These are phyloP conservation scores for Nakazawaea ishiwadae DNA, from an alignment of 805 yeast species.

Conservation along the genomic window DNA sequence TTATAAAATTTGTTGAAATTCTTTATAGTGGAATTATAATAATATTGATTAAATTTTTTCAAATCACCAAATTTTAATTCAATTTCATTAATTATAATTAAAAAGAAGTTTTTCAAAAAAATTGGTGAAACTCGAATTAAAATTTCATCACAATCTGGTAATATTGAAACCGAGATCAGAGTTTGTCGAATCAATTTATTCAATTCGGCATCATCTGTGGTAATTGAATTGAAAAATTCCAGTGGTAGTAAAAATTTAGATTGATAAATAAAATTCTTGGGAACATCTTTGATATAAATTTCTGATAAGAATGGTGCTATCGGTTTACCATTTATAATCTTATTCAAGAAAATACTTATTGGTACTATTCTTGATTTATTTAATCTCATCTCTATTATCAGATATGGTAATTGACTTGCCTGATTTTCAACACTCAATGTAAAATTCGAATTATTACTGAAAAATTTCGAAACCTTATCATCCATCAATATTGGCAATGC, in stretches of 20 bases:
- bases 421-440: slow-evolving; percentile 9
- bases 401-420: slow-evolving; percentile 11
- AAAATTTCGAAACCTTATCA: slow-evolving; percentile 8
- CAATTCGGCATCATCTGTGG: slow-evolving; percentile 1
- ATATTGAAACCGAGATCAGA: slow-evolving; percentile 6
- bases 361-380: slow-evolving; percentile 7
- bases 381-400: slow-evolving; percentile 9
- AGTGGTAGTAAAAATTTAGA: slow-evolving; percentile 11
- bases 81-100: neutral
- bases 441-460: slow-evolving; percentile 7
- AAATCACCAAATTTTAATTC: neutral
- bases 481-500: slow-evolving; percentile 11
- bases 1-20: slow-evolving; percentile 7
- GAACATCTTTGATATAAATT: slow-evolving; percentile 4
- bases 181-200: slow-evolving; percentile 5
- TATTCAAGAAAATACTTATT: slow-evolving; percentile 7
- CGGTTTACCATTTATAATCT: slow-evolving; percentile 12
- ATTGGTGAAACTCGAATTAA: slow-evolving; percentile 10
- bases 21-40: neutral
- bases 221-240: slow-evolving; percentile 1
- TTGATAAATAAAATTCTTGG: slow-evolving; percentile 11
- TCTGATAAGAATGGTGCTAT: slow-evolving; percentile 3
- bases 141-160: slow-evolving; percentile 12
- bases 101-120: slow-evolving; percentile 8
- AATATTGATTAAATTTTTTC: neutral